Evolutionary conservation across 1,284 basidiomycete species (phyloP), one percentile per base, ranked within the genome.

Genomic region (Cutaneotrichosporon mucoides): DNA sequence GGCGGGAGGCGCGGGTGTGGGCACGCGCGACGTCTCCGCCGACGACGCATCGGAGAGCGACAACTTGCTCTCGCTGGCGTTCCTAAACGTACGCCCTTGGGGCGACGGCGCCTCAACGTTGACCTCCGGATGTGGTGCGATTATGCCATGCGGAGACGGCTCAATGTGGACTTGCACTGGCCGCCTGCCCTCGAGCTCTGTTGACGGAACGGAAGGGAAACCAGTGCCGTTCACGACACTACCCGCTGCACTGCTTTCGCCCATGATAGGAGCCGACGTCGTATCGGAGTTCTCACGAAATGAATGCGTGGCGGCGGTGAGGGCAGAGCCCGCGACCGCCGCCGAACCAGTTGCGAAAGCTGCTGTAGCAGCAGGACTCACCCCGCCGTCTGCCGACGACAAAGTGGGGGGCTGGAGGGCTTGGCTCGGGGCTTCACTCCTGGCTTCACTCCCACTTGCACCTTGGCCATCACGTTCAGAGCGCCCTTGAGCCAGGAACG

Each of bases 101-200:
- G 55, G 46, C 2, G 52, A 57, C n/a, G 59, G 51, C 15, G 59
- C 55, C 34, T 61, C n/a, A 7, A 56, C 42, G 5, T 41, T 56
- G 47, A 51, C 44, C 2, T 37, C 24, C 5, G 38, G 47, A 12
- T 42, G 48, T 8, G 47, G 15, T 2, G 10, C 8, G 7, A 56
- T 4, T 11, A 50, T 47, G 1, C 62, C 62, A 33, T 55, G 54
- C 5, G 73, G 72, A 1, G 68, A 70, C 8, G 73, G 72, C 62
- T 76, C 75, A 47, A 76, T 48, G 12, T 73, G 66, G 10, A 75
- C 64, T 49, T 75, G 75, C 33, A 70, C 52, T 0, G 71, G 68
- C 7, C 53, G 43, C 12, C 53, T 43, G 13, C 16, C 37, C 8
- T 53, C 53, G 6, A 51, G n/a, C 8, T 55, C 53, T 15, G 45